Evolutionary conservation across 257 asterid species (phyloP).

Genomic region (Coffea canephora): DNA sequence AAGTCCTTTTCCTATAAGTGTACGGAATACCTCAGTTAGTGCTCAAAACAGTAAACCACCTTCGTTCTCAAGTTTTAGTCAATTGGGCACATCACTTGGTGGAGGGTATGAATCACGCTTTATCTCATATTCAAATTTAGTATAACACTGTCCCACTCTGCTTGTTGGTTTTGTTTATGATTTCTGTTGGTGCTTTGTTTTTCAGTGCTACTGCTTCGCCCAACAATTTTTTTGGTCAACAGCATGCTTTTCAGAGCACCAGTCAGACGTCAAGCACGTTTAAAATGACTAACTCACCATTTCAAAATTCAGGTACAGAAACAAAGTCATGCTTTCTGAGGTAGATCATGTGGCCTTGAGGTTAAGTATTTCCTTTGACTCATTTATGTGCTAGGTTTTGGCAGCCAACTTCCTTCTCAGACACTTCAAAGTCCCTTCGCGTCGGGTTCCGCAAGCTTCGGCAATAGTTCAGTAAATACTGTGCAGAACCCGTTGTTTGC

Average conservation of each 20-base stretch:
- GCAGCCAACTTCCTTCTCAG: conserved; percentile 36
- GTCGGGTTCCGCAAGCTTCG: conserved; percentile 37
- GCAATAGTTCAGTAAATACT: conserved; percentile 31
- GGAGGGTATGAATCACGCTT: conserved; percentile 50
- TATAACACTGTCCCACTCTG: conserved; percentile 11
- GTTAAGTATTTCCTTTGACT: conserved; percentile 13
- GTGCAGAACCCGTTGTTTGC: conserved; percentile 46
- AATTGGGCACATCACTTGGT: conserved; percentile 52
- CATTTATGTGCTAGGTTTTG: conserved; percentile 40
- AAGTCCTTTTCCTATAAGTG: conserved; percentile 39
- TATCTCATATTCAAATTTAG: conserved; percentile 16
- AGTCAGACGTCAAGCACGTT: conserved; percentile 40
- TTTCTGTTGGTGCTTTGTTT: conserved; percentile 20
- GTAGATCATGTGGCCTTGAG: conserved; percentile 9
- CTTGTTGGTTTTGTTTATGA: conserved; percentile 17
- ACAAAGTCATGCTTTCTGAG: conserved; percentile 4
- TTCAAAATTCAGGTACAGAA: conserved; percentile 49
- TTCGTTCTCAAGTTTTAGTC: conserved; percentile 64
- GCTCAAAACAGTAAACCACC: conserved; percentile 44
- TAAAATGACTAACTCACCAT: conserved; percentile 38
- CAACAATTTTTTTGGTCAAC: conserved; percentile 61
- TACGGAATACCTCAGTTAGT: conserved; percentile 27
- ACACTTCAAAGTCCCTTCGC: conserved; percentile 43
- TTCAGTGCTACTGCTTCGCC: conserved; percentile 59
- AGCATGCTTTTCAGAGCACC: conserved; percentile 44